Conservation (phyloP, 2,329 filamentous ascomycete genomes). For the Cladosporium velox region DNA sequence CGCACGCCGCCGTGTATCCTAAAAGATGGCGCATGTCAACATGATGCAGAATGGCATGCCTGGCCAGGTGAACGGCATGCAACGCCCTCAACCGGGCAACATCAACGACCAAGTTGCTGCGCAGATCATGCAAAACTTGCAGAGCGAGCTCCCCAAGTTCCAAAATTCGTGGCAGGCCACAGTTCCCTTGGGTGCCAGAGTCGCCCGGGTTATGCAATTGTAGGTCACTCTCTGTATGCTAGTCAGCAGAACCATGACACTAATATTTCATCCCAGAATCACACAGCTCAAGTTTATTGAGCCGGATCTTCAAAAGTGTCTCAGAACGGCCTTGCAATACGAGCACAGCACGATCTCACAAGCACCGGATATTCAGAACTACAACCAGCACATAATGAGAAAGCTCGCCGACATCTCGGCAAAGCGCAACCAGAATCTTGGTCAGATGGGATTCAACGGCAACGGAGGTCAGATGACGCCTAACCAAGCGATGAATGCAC, state of each 20-base stretch:
- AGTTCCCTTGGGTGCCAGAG: constrained; percentile 34
- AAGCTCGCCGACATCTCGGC: constrained; percentile 33
- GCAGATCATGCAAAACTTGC: constrained; percentile 31
- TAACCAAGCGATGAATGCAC: constrained; percentile 23
- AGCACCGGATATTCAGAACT: constrained; percentile 29
- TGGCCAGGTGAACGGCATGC: constrained; percentile 30
- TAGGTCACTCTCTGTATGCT: constrained; percentile 26
- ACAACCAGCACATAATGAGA: constrained; percentile 29
- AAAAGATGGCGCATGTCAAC: constrained; percentile 22
- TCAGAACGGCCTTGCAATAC: constrained; percentile 32
- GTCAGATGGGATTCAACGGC: constrained; percentile 21
- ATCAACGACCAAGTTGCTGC: constrained; percentile 29
- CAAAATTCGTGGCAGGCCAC: constrained; percentile 37
- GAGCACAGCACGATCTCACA: constrained; percentile 31
- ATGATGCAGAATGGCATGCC: constrained; percentile 25
- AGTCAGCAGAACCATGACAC: neutral
- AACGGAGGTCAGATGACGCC: constrained; percentile 22
- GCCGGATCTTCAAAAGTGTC: constrained; percentile 27
- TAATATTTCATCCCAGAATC: constrained; percentile 23
- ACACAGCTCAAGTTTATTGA: constrained; percentile 30
- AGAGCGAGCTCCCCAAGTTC: constrained; percentile 25
- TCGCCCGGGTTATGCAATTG: constrained; percentile 36
- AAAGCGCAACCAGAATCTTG: constrained; percentile 26
- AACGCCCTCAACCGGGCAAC: constrained; percentile 32
- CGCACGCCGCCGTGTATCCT: neutral